Evolutionary conservation across 495 filamentous ascomycete genomes (phyloP).

Genomic region (Neurospora cerealis): DNA sequence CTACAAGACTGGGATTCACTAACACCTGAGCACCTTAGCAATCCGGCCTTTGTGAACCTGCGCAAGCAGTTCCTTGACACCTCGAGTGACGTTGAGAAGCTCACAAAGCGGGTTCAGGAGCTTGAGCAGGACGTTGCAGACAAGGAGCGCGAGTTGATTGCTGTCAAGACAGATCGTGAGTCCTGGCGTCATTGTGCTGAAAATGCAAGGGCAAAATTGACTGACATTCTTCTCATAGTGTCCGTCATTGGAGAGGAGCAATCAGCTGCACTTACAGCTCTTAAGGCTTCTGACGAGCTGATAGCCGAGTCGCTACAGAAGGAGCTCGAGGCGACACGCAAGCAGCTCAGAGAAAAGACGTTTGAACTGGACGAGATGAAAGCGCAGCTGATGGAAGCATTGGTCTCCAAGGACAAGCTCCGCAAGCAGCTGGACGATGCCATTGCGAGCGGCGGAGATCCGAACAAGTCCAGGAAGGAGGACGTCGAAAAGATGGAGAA

Average conservation of each 20-base stretch:
- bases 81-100: slow-evolving; percentile 20
- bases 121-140: slow-evolving; percentile 35
- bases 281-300: slow-evolving; percentile 43
- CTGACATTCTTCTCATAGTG: slow-evolving; percentile 26
- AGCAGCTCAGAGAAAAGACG: slow-evolving; percentile 26
- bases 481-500: slow-evolving; percentile 43
- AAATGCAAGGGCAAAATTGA: background rate
- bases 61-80: slow-evolving; percentile 25
- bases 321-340: slow-evolving; percentile 40
- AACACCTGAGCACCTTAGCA: slow-evolving; percentile 29
- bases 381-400: slow-evolving; percentile 38
- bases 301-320: slow-evolving; percentile 40
- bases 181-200: background rate
- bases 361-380: slow-evolving; percentile 40
- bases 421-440: slow-evolving; percentile 38
- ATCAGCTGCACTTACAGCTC: slow-evolving; percentile 34
- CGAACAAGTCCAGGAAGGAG: slow-evolving; percentile 32
- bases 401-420: slow-evolving; percentile 45
- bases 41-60: slow-evolving; percentile 26
- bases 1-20: slow-evolving; percentile 15
- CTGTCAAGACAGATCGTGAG: slow-evolving; percentile 26
- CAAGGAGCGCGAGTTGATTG: slow-evolving; percentile 36
- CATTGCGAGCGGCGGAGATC: slow-evolving; percentile 6
- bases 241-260: slow-evolving; percentile 37
- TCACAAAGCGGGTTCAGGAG: slow-evolving; percentile 31